Percentiles rank a stretch among this genome's conserved stretches.
These are phyloP conservation scores for Mentha longifolia DNA, from an alignment of 257 asterid species.

Conservation along the genomic window DNA sequence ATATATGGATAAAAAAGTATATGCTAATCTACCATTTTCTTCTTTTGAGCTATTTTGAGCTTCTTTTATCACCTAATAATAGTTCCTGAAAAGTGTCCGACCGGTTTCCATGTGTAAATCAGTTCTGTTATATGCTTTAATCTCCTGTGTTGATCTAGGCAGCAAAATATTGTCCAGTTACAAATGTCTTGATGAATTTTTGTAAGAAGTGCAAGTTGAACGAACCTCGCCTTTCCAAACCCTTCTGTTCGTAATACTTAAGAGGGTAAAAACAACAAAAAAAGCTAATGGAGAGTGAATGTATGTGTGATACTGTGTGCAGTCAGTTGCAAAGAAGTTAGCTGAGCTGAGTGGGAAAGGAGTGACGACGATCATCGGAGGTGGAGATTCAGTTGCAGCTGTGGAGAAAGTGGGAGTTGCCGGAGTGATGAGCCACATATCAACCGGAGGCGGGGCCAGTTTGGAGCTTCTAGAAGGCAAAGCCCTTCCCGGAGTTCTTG, in stretches of 20 bases:
- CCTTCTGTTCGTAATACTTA: no score
- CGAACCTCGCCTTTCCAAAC: neutral
- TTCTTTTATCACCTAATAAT: no score
- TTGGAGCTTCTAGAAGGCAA: slow-evolving; percentile 93
- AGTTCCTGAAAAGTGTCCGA: neutral
- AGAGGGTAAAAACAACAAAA: neutral
- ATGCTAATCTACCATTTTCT: no score
- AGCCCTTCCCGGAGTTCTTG: slow-evolving; percentile 82
- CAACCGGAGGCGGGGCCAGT: slow-evolving; percentile 97
- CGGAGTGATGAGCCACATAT: slow-evolving; percentile 85
- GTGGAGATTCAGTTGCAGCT: slow-evolving; percentile 94
- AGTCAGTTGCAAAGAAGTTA: slow-evolving; percentile 80
- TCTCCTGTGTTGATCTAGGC: neutral
- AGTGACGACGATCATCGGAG: slow-evolving; percentile 88
- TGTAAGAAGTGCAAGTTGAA: neutral
- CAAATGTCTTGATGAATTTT: neutral
- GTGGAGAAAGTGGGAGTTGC: slow-evolving; percentile 95
- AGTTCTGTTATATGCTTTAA: neutral
- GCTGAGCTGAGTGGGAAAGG: slow-evolving; percentile 85
- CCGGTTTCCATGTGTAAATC: no score
- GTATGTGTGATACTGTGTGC: slow-evolving; percentile 22
- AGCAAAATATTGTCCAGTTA: neutral
- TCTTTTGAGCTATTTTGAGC: no score
- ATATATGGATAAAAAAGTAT: no score
- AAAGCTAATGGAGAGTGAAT: neutral